Evolutionary conservation across 1,284 basidiomycete genomes (phyloP).

Genomic region (Lignosus rhinocerotis): DNA sequence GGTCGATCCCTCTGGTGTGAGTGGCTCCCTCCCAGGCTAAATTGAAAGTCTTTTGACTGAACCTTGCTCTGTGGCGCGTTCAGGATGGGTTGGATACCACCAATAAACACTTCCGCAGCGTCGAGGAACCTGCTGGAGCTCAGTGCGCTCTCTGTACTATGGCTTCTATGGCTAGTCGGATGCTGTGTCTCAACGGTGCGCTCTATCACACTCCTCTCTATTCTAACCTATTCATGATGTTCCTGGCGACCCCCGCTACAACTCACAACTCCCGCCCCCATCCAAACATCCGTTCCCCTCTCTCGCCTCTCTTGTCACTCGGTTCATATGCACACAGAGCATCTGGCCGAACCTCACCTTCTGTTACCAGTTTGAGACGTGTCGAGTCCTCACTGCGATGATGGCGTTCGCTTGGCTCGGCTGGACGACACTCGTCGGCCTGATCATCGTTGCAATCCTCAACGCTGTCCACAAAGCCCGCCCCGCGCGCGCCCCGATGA

Average conservation of each 20-base stretch:
- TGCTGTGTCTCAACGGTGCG: slow-evolving; percentile 60
- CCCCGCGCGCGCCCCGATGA: slow-evolving; percentile 8
- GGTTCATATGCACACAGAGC: slow-evolving; percentile 21
- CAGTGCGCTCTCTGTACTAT: slow-evolving; percentile 56
- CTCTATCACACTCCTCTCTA: slow-evolving; percentile 8
- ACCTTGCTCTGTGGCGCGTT: background rate
- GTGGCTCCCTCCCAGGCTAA: slow-evolving; percentile 26
- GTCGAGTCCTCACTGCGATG: slow-evolving; percentile 62
- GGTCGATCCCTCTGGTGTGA: slow-evolving; percentile 60
- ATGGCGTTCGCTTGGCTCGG: slow-evolving; percentile 70
- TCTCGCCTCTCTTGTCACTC: background rate
- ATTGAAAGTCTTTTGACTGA: slow-evolving; percentile 42
- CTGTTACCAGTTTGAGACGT: slow-evolving; percentile 55
- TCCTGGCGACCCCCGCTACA: background rate
- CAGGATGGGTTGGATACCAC: slow-evolving; percentile 16
- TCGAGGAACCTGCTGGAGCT: slow-evolving; percentile 46
- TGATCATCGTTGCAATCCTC: slow-evolving; percentile 46
- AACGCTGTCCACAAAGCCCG: slow-evolving; percentile 18
- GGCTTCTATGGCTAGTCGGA: slow-evolving; percentile 69
- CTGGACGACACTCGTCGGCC: slow-evolving; percentile 56
- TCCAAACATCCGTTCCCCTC: background rate
- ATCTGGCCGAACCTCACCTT: slow-evolving; percentile 59
- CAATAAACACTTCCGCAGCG: slow-evolving; percentile 12
- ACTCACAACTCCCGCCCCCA: slow-evolving; percentile 1
- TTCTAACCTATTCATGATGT: background rate